Percentiles rank a stretch among this genome's conserved stretches.
Conservation (phyloP, 2,329 filamentous ascomycete species). For the Tricladium varicosporioides region DNA sequence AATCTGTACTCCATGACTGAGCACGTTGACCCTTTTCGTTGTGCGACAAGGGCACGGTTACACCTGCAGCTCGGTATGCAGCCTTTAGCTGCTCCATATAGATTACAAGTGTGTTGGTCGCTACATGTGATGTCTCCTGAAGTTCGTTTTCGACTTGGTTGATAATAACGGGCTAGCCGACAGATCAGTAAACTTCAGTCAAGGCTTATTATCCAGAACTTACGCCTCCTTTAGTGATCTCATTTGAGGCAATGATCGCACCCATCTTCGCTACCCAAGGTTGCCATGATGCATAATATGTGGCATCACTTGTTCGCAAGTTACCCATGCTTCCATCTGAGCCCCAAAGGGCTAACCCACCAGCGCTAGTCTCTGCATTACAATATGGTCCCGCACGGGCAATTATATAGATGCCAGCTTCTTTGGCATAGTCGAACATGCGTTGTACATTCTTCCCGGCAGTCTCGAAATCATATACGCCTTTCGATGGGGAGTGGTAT, state of each 20-base stretch:
- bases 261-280: slow-evolving; percentile 47
- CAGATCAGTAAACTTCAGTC: neutral
- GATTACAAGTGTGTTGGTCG: slow-evolving; percentile 45
- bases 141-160: slow-evolving; percentile 55
- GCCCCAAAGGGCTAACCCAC: slow-evolving; percentile 45
- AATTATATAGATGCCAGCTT: slow-evolving; percentile 51
- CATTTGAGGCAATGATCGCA: slow-evolving; percentile 46
- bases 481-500: slow-evolving; percentile 45
- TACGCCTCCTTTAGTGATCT: slow-evolving; percentile 48
- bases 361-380: slow-evolving; percentile 50
- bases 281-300: slow-evolving; percentile 45
- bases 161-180: slow-evolving; percentile 43
- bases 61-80: slow-evolving; percentile 44
- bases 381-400: slow-evolving; percentile 49
- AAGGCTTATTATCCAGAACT: neutral
- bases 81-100: slow-evolving; percentile 52
- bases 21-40: slow-evolving; percentile 51
- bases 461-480: slow-evolving; percentile 48
- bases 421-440: slow-evolving; percentile 49
- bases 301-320: slow-evolving; percentile 42
- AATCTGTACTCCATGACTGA: slow-evolving; percentile 53
- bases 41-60: slow-evolving; percentile 47
- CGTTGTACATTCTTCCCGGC: slow-evolving; percentile 49
- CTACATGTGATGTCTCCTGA: slow-evolving; percentile 41
- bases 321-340: slow-evolving; percentile 45